phyloP scores from a whole-genome alignment of 2,329 filamentous ascomycete genomes.

The Scopulariopsis brevicaulis region DNA sequence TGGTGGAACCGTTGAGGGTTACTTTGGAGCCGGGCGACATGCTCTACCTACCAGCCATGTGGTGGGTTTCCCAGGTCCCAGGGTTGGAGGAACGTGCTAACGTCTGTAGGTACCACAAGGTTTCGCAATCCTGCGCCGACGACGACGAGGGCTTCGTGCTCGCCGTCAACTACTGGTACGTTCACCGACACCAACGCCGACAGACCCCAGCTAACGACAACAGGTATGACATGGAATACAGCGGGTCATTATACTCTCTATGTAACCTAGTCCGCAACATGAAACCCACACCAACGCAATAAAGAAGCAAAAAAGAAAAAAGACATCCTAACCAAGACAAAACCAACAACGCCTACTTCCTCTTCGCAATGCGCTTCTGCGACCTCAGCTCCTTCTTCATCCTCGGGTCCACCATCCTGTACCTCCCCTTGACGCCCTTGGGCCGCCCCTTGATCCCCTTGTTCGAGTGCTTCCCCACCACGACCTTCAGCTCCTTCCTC shows the following conservation, averaged over 20 bases:
- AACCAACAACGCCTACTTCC: slow-evolving; percentile 35
- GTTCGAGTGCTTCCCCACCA: slow-evolving; percentile 79
- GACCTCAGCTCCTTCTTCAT: slow-evolving; percentile 95
- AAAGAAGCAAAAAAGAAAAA: neutral
- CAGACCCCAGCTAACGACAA: neutral
- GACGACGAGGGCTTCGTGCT: slow-evolving; percentile 65
- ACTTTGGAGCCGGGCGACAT: slow-evolving; percentile 65
- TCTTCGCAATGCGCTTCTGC: slow-evolving; percentile 68
- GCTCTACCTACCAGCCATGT: slow-evolving; percentile 72
- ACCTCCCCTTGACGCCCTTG: slow-evolving; percentile 85
- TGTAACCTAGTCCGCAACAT: slow-evolving; percentile 40
- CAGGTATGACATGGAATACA: slow-evolving; percentile 74
- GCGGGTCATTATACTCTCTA: slow-evolving; percentile 54
- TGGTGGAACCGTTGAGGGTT: slow-evolving; percentile 49
- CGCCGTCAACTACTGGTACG: slow-evolving; percentile 72
- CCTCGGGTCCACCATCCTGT: slow-evolving; percentile 91
- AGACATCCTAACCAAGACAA: slow-evolving; percentile 2
- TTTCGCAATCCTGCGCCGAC: slow-evolving; percentile 55
- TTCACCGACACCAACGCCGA: neutral
- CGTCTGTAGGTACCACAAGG: slow-evolving; percentile 59
- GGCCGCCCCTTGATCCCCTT: slow-evolving; percentile 78
- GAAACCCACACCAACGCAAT: slow-evolving; percentile 7
- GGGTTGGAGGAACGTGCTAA: neutral
- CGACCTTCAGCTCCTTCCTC: slow-evolving; percentile 70
- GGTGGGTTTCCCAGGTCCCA: slow-evolving; percentile 33